Evolutionary conservation across 2,329 filamentous ascomycete genomes (phyloP).

Genomic region (Penicillium aurantiogriseum): DNA sequence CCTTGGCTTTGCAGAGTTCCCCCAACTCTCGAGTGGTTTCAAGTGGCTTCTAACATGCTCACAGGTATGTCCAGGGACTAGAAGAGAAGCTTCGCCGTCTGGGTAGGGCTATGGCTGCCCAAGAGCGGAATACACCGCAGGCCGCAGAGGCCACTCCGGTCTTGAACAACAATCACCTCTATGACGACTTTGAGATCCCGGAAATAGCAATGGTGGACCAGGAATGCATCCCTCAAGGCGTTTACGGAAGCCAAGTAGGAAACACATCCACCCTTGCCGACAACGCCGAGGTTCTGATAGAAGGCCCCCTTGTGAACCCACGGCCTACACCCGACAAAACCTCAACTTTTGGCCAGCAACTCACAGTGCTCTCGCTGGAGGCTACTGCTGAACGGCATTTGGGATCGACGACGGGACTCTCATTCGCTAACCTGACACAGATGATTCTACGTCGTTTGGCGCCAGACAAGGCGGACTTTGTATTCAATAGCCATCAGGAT

Average conservation of each 20-base stretch:
- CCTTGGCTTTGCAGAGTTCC: neutral
- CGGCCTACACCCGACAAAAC: slow-evolving; percentile 4
- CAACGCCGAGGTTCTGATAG: neutral
- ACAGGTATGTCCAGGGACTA: neutral
- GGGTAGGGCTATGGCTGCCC: neutral
- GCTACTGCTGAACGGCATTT: slow-evolving; percentile 48
- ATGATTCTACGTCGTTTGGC: slow-evolving; percentile 43
- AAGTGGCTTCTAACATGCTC: neutral
- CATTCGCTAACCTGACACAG: slow-evolving; percentile 48
- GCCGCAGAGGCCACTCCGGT: neutral
- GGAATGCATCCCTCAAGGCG: neutral
- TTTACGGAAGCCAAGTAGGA: neutral
- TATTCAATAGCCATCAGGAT: slow-evolving; percentile 31
- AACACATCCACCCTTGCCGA: neutral
- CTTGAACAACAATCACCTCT: neutral
- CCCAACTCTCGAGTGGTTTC: neutral
- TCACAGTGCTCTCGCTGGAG: slow-evolving; percentile 43
- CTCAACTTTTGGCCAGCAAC: slow-evolving; percentile 34
- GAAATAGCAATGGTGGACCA: neutral
- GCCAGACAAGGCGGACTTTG: slow-evolving; percentile 46
- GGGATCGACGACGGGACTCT: slow-evolving; percentile 47
- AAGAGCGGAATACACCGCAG: neutral
- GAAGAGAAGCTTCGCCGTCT: neutral
- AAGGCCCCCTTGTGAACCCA: neutral
- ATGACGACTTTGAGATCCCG: neutral